Percentiles rank a stretch among this genome's conserved stretches.
Evolutionary conservation across 768 basidiomycete species (phyloP).

Genomic region (Macrolepiota dolichaula): DNA sequence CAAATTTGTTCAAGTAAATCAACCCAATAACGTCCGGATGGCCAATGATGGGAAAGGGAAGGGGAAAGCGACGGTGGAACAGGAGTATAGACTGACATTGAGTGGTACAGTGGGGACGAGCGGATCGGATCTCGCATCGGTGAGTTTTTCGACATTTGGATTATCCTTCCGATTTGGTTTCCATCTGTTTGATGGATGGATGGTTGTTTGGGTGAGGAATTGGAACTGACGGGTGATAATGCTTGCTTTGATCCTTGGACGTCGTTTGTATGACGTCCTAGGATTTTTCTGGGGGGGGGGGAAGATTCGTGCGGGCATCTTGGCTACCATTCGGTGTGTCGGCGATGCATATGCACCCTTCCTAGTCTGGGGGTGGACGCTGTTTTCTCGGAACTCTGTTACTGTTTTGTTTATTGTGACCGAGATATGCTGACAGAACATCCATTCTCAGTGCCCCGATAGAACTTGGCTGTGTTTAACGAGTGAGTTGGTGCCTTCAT

Average conservation of each 20-base stretch:
- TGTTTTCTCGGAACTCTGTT: background rate
- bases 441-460: conserved; percentile 18
- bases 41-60: background rate
- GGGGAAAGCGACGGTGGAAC: background rate
- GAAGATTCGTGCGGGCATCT: too few relatives aligned
- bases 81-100: background rate
- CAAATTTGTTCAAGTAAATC: background rate
- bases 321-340: background rate
- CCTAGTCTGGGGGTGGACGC: background rate
- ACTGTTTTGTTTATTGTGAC: background rate
- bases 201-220: too few relatives aligned
- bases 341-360: background rate
- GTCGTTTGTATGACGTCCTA: background rate
- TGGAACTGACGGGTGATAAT: background rate
- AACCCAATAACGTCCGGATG: background rate
- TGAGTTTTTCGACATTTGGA: background rate
- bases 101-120: background rate
- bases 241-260: background rate
- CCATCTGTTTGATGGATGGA: too few relatives aligned
- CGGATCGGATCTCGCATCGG: background rate
- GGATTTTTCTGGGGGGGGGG: background rate
- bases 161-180: background rate
- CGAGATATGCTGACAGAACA: background rate
- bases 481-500: conserved; percentile 16
- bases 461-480: conserved; percentile 28